Conservation (phyloP, 768 basidiomycete genomes). For the Lactarius pseudohatsudake region DNA sequence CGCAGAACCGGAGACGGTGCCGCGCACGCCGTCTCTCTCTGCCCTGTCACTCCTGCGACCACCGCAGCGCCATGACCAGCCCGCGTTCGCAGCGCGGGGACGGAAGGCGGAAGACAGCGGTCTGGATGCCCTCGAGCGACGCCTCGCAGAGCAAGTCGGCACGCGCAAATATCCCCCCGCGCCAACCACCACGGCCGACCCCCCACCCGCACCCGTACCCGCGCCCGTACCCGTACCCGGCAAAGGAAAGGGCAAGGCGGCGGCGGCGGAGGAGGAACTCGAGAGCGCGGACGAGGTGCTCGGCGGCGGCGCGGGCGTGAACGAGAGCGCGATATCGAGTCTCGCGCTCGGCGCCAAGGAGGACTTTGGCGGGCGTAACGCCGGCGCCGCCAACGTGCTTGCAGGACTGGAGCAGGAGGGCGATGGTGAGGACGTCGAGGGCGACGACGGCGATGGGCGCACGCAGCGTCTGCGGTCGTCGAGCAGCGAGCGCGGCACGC, state of each 20-base stretch:
- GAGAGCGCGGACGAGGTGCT: neutral
- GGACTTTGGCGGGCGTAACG: constrained; percentile 35
- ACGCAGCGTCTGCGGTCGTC: constrained; percentile 24
- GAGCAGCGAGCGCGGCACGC: constrained; percentile 28
- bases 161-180: constrained; percentile 47
- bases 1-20: neutral
- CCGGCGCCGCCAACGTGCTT: constrained; percentile 31
- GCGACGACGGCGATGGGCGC: constrained; percentile 20
- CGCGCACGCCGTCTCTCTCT: constrained; percentile 35
- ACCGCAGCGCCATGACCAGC: constrained; percentile 15
- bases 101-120: constrained; percentile 47
- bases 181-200: neutral
- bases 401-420: neutral
- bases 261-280: neutral
- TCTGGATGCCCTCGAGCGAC: constrained; percentile 69
- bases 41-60: constrained; percentile 36
- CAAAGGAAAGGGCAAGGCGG: constrained; percentile 8
- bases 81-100: constrained; percentile 4
- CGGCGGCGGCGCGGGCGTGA: constrained; percentile 31
- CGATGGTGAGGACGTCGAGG: constrained; percentile 10
- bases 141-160: constrained; percentile 70
- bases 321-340: constrained; percentile 51
- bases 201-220: constrained; percentile 5
- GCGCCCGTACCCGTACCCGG: constrained; percentile 17
- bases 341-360: constrained; percentile 41